Evolutionary conservation across 2,329 filamentous ascomycete species (phyloP).

Genomic region (Fusarium goolgardi): DNA sequence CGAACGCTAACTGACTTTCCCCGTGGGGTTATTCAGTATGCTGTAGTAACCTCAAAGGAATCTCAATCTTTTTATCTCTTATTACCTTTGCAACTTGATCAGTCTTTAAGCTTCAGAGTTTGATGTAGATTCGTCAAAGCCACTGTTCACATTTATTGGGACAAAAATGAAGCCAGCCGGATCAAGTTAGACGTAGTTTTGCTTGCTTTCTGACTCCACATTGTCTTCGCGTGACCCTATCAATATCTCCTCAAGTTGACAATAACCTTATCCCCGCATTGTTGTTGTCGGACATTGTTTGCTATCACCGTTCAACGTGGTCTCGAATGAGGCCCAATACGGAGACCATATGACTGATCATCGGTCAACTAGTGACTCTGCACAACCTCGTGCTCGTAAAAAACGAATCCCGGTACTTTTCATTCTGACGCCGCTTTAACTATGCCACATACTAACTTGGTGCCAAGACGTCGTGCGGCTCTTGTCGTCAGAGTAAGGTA

Average conservation of each 20-base stretch:
- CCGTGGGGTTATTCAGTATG: background rate
- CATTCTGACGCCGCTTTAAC: too few species aligned
- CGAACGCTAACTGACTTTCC: background rate
- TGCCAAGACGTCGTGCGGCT: constrained; percentile 11
- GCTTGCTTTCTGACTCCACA: background rate
- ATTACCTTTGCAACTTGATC: background rate
- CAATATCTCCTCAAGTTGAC: background rate
- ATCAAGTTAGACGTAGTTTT: background rate
- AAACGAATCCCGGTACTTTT: constrained; percentile 18
- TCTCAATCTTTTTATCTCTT: background rate
- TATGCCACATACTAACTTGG: background rate
- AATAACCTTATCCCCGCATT: constrained; percentile 1
- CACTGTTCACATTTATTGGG: accelerated
- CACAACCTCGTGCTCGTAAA: constrained; percentile 11
- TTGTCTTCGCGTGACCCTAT: constrained; percentile 5
- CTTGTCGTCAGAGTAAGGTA: constrained; percentile 27
- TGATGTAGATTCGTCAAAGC: too few species aligned
- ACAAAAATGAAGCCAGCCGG: background rate
- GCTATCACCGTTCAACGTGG: background rate
- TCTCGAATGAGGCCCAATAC: background rate
- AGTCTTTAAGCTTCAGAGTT: accelerated
- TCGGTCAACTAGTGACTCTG: background rate
- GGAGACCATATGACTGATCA: background rate
- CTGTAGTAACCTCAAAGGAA: background rate
- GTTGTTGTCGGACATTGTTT: background rate